Conservation (phyloP, 2,329 filamentous ascomycete species). For the Fusarium chuoi region DNA sequence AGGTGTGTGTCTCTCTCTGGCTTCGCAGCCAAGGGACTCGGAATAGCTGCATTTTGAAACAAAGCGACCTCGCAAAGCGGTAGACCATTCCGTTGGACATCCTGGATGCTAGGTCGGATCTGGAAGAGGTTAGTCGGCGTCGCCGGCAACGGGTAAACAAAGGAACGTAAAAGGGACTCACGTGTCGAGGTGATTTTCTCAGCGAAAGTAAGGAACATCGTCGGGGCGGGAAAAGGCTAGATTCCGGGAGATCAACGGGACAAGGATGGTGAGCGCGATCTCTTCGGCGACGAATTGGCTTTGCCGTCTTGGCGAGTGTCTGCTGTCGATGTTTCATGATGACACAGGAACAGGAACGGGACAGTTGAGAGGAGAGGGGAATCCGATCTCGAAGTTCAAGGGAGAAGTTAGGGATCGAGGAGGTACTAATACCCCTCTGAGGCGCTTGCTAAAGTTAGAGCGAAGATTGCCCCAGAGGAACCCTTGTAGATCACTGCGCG, state of each 20-base stretch:
- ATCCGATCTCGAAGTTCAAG: not conserved
- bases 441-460: not conserved
- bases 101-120: conserved; percentile 7
- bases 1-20: not conserved
- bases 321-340: conserved; percentile 16
- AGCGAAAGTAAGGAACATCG: not conserved
- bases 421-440: conserved; percentile 18
- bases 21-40: not conserved
- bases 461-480: not conserved
- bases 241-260: not conserved
- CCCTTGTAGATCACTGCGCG: conserved; percentile 15
- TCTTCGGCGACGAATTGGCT: conserved; percentile 7
- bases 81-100: not conserved
- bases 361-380: not conserved
- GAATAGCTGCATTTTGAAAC: conserved; percentile 11
- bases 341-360: not conserved
- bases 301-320: not conserved
- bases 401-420: conserved; percentile 8
- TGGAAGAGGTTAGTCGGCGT: not conserved
- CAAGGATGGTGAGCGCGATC: not conserved
- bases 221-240: conserved; percentile 20
- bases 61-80: conserved; percentile 12
- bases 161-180: not conserved
- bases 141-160: not conserved
- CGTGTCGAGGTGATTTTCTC: conserved; percentile 1